These are phyloP conservation scores for Psidium friedrichsthalianum DNA, from an alignment of 345 rosid genomes.

Conservation along the genomic window DNA sequence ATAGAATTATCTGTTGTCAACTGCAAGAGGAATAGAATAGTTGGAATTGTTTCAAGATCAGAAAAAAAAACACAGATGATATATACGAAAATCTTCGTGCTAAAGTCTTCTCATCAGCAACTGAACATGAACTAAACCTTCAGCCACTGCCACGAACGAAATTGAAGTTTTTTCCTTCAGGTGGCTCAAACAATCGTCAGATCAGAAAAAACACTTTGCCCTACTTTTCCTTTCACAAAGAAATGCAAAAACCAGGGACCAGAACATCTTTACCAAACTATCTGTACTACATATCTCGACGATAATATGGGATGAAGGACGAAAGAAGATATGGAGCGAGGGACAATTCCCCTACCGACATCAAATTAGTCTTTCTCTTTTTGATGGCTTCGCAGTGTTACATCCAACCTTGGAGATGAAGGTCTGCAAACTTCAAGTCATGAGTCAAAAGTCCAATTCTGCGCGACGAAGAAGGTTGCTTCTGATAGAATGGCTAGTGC, in stretches of 20 bases:
- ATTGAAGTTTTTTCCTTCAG: background rate
- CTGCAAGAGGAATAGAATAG: constrained; percentile 18
- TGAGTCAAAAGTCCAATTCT: background rate
- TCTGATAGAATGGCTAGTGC: background rate
- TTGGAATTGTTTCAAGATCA: background rate
- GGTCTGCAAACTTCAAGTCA: background rate
- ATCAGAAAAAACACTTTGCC: background rate
- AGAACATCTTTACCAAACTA: background rate
- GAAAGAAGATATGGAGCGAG: background rate
- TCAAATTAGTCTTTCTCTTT: background rate
- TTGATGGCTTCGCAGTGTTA: background rate
- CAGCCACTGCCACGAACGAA: background rate
- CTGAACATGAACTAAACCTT: background rate
- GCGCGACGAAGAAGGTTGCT: background rate
- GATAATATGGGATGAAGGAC: background rate
- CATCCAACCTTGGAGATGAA: background rate
- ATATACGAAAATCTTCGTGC: background rate
- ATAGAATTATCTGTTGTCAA: constrained; percentile 13
- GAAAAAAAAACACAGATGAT: background rate
- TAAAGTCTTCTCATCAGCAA: background rate
- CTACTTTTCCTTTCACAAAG: background rate
- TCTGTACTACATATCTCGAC: background rate
- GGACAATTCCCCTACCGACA: background rate
- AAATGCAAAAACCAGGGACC: background rate
- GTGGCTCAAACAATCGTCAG: background rate